phyloP scores from a whole-genome alignment of 768 basidiomycete genomes.

The Pulveroboletus sp. region DNA sequence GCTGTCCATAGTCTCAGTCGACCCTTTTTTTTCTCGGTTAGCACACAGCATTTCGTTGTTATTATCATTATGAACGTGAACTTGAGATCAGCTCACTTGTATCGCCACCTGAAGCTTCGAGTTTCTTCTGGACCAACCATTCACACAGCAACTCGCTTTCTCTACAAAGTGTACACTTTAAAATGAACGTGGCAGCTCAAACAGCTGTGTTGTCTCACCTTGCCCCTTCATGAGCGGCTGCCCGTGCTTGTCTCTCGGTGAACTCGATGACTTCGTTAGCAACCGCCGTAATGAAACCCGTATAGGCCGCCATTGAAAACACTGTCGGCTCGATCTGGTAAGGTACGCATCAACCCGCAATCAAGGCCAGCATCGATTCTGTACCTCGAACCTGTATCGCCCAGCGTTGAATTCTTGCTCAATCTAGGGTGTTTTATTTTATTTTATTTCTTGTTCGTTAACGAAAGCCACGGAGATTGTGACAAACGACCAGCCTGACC shows the following conservation, averaged over 20 bases:
- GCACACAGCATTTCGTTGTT: too few species aligned
- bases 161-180: constrained; percentile 20
- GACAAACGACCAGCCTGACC: constrained; percentile 25
- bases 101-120: background rate
- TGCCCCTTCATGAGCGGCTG: constrained; percentile 35
- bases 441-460: background rate
- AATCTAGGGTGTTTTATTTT: constrained; percentile 29
- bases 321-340: constrained; percentile 43
- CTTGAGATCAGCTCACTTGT: constrained; percentile 2
- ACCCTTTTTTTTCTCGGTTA: background rate
- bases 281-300: constrained; percentile 37
- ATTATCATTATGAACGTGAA: background rate
- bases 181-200: background rate
- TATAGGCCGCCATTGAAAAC: constrained; percentile 53
- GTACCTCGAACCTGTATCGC: constrained; percentile 47
- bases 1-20: constrained; percentile 2
- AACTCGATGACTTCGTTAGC: constrained; percentile 40
- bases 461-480: background rate
- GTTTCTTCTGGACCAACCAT: constrained; percentile 37
- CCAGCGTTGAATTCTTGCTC: constrained; percentile 51
- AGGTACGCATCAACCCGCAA: constrained; percentile 4
- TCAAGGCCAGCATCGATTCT: background rate
- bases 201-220: constrained; percentile 24
- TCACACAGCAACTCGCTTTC: constrained; percentile 39
- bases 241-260: constrained; percentile 34